Base-by-base conservation (phyloP, 2,329 filamentous ascomycete species). In the Calonectria naviculata region DNA sequence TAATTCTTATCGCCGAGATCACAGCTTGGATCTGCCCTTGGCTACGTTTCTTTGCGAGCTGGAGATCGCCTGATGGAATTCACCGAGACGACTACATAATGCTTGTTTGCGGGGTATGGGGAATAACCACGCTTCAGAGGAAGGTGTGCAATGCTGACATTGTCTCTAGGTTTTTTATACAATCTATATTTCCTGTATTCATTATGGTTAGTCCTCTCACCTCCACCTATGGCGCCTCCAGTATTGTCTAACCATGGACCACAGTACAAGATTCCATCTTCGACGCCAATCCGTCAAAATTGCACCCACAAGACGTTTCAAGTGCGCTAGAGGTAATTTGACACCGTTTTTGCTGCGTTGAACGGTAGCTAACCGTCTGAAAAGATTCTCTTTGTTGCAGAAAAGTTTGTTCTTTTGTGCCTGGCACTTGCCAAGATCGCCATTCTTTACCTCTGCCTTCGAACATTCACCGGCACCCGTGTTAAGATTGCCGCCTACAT, bases 51-150 rank as follows among this genome's bases (percentile, higher is more conserved):
- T 85, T 80, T 56, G 79, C 79, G 19, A 77, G 84, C 15, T 83
- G 81, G 81, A 77, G 70, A 41, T 80, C 78, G 7, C 71, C 78
- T 8, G 73, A 77, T 6, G 70, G 76, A 6, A 80, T 82, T 26
- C 82, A 81, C 29, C 19, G 80, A 5, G 84, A 86, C 58, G 85
- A 86, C 71, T 85, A 83, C 72, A 74, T 85, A 21, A 82, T 85
- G 77, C 71, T 83, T 5, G 71, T 76, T n/a, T 79, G 81, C 21
- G 76, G 78, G 68, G 83, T 84, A 75, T 46, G 81, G 68, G 36
- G 9, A 24, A 38, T 19, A 52, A 10, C 7, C 26, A 17, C 28
- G 3, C 21, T 24, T 21, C 21, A 6, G 4, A 6, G 5, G 19
- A 5, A 5, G 5, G 10, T n/a, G n/a, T n/a, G n/a, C n/a, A n/a